Evolutionary conservation across 768 basidiomycete genomes (phyloP), one percentile per base, ranked within the genome.

Genomic region (Calvatia gigantea): DNA sequence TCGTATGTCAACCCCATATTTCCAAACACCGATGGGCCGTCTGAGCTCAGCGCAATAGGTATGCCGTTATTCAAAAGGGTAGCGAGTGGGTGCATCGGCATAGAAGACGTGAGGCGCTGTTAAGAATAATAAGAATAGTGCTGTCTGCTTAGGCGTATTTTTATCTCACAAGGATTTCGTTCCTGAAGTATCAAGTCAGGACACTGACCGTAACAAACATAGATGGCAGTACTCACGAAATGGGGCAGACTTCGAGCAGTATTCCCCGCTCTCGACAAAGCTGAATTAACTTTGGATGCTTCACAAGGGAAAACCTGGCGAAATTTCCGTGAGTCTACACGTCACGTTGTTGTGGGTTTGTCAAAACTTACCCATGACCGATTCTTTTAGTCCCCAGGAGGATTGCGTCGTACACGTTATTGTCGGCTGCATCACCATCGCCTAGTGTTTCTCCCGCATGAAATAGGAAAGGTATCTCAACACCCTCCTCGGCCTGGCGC

Each of bases 361-460:
- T 2, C n/a, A 5, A 11, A 45, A 62, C 64, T 27, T 15, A 87
- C 88, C 87, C 90, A 69, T 92, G 90, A 0, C 90, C 90, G 48
- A 91, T 91, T 19, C 88, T 81, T 65, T 84, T 89, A 7, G 90
- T 89, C 17, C 85, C 88, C 4, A 91, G 73, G 33, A 91, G 70
- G 48, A 92, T 82, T 2, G 90, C 89, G 63, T 92, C 90, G 61
- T 87, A 90, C 31, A 92, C 68, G 62, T 91, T 91, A 48, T 77
- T 66, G 56, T 92, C 89, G n/a, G 85, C 83, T 25, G 73, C 69
- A 3, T 80, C 81, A 6, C 89, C 89, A 64, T 91, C 89, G 3
- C 87, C 86, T 15, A 86, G 75, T 0, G 89, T 91, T 69, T 91
- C 89, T n/a, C 90, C 90, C 0, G 86, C 88, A 60, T 91, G 90